Conservation (phyloP, 2,329 filamentous ascomycete species). For the Dothistroma pini region DNA sequence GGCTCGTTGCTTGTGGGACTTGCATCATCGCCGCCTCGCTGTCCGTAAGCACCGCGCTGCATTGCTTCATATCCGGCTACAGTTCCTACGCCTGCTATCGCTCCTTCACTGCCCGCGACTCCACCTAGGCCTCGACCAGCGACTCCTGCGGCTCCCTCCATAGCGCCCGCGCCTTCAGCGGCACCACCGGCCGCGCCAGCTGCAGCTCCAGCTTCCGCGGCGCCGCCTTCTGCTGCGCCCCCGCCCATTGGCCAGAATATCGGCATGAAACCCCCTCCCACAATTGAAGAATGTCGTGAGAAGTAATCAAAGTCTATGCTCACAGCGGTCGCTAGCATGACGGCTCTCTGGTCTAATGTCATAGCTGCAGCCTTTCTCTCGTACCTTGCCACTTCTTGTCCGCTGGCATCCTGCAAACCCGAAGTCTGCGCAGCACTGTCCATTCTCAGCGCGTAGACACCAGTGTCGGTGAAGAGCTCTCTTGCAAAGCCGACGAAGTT, state of each 20-base stretch:
- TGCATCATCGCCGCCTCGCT: slow-evolving; percentile 29
- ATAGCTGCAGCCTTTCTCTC: slow-evolving; percentile 46
- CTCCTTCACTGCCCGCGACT: slow-evolving; percentile 38
- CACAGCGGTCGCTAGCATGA: slow-evolving; percentile 64
- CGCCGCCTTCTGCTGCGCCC: slow-evolving; percentile 35
- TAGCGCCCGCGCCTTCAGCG: slow-evolving; percentile 35
- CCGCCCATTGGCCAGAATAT: slow-evolving; percentile 47
- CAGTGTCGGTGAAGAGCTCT: slow-evolving; percentile 64
- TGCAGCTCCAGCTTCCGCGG: slow-evolving; percentile 35
- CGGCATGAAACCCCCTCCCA: slow-evolving; percentile 49
- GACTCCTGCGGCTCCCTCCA: slow-evolving; percentile 37
- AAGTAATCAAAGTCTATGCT: slow-evolving; percentile 67
- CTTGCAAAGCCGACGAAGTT: slow-evolving; percentile 61
- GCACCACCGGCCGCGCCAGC: slow-evolving; percentile 37
- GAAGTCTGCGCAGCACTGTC: slow-evolving; percentile 52
- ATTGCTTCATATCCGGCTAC: slow-evolving; percentile 63
- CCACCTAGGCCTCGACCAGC: slow-evolving; percentile 31
- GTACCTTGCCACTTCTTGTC: slow-evolving; percentile 27
- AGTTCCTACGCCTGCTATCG: slow-evolving; percentile 51
- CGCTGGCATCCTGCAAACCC: slow-evolving; percentile 24
- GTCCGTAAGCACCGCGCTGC: slow-evolving; percentile 48
- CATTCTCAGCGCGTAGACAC: slow-evolving; percentile 62
- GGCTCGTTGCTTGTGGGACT: slow-evolving; percentile 34
- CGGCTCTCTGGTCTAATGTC: slow-evolving; percentile 62
- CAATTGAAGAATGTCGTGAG: slow-evolving; percentile 54